Percentiles rank a stretch among this genome's conserved stretches.
phyloP scores from a whole-genome alignment of 2,329 filamentous ascomycete species.

The Mariannaea sp. region DNA sequence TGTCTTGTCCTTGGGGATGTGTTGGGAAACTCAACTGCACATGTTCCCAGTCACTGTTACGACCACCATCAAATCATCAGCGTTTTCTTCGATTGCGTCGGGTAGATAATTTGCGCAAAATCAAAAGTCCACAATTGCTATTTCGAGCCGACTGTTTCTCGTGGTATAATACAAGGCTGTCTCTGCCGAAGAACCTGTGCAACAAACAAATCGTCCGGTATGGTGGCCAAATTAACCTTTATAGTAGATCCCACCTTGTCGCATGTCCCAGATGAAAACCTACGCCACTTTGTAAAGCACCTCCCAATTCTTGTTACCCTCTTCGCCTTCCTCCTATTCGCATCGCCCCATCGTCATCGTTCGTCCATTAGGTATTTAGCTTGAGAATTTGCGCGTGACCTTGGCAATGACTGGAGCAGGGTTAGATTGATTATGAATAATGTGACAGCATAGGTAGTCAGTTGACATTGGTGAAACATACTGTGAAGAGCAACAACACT shows the following conservation, averaged over 20 bases:
- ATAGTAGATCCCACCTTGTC: constrained; percentile 33
- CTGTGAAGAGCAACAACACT: constrained; percentile 96
- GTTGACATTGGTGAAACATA: constrained; percentile 54
- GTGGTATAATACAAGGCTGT: constrained; percentile 42
- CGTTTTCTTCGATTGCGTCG: no score
- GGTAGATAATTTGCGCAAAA: constrained; percentile 22
- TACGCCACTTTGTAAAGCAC: constrained; percentile 32
- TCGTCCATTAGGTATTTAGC: constrained; percentile 47
- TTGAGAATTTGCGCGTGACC: constrained; percentile 85
- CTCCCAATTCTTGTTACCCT: constrained; percentile 11
- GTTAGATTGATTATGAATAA: constrained; percentile 24
- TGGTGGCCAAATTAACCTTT: constrained; percentile 35
- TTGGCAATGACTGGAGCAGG: constrained; percentile 83
- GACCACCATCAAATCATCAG: no score
- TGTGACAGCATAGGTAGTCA: not conserved
- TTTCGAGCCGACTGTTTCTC: constrained; percentile 36
- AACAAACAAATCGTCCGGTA: constrained; percentile 36
- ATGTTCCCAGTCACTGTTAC: no score
- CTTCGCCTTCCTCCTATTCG: constrained; percentile 3
- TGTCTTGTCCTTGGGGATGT: no score
- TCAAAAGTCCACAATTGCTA: constrained; percentile 33
- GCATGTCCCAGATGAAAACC: constrained; percentile 30
- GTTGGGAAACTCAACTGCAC: no score
- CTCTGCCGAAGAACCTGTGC: constrained; percentile 34
- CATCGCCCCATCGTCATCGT: constrained; percentile 15